Base-by-base conservation (phyloP, 306 rosid genomes). In the Sophora flavescens region DNA sequence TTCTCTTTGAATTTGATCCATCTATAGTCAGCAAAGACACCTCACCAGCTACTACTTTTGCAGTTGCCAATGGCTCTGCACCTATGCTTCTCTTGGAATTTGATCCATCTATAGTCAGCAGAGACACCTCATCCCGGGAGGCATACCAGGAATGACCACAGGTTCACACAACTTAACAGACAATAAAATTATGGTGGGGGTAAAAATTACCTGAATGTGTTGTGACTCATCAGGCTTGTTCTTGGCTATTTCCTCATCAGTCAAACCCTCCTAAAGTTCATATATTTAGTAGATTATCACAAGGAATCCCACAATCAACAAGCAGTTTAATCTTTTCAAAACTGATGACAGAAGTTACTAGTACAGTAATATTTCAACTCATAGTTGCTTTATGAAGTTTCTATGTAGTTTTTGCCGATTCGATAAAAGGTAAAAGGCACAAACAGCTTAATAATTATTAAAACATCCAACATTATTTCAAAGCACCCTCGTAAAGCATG, bases 111-210 rank as follows among this genome's bases (percentile, higher is more conserved):
- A 90, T 72, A 30, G 96, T 88, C 65, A 86, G 93, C 73, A 60
- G 47, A 64, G 98, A 91, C n/a, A 84, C 88, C 68, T 79, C 97
- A 74, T 96, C 97, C 53, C 96, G 84, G 50, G 93, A 90, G 35
- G 96, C 93, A 81, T 89, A 93, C 99, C 99, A 93, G 68, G 88
- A 85, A 80, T 96, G 80, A 42, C 99, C 99, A 66, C 99, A 93
- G 33, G 87, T 86, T 78, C 71, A 73, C 65, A 32, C 51, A n/a
- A n/a, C n/a, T n/a, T n/a, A n/a, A n/a, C n/a, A n/a, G n/a, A n/a
- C n/a, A 79, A 16, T 22, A 18, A 16, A 44, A 77, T 18, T 75
- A 56, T n/a, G 36, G 62, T 7, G 32, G 64, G 50, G 68, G 65
- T 74, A 66, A 11, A 76, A 47, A 10, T 78, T 36, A 96, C 99